Evolutionary conservation across 2,329 filamentous ascomycete genomes (phyloP).

Genomic region (Neonectria hederae): DNA sequence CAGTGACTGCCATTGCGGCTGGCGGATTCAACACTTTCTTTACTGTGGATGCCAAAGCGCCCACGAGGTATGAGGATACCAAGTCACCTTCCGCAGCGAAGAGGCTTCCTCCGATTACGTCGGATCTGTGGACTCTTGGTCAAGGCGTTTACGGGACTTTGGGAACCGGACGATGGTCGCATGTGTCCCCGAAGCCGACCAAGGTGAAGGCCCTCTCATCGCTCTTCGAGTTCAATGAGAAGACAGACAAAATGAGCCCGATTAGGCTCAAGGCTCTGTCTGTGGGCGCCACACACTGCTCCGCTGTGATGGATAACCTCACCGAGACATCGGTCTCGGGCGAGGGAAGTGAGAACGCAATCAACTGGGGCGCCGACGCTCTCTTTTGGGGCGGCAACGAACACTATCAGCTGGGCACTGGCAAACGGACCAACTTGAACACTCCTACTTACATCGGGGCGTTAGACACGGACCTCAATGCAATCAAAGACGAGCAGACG

Average conservation of each 20-base stretch:
- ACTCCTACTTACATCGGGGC: constrained; percentile 82
- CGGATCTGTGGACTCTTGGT: constrained; percentile 87
- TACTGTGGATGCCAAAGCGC: constrained; percentile 78
- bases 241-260: constrained; percentile 71
- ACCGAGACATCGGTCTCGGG: constrained; percentile 69
- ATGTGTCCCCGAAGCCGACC: constrained; percentile 78
- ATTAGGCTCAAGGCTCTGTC: constrained; percentile 80
- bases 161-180: constrained; percentile 89
- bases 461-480: constrained; percentile 70
- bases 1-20: constrained; percentile 81
- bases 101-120: constrained; percentile 45
- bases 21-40: constrained; percentile 91
- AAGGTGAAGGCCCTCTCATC: constrained; percentile 87
- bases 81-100: constrained; percentile 43
- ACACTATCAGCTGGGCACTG: constrained; percentile 90
- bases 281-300: constrained; percentile 81
- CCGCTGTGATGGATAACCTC: constrained; percentile 85
- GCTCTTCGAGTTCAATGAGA: constrained; percentile 88
- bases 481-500: constrained; percentile 64
- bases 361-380: constrained; percentile 88
- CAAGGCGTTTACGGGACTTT: constrained; percentile 85
- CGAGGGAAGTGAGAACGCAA: constrained; percentile 70
- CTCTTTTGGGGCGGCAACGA: constrained; percentile 97
- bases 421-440: constrained; percentile 83
- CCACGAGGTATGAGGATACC: constrained; percentile 32